Percentiles rank a stretch among this genome's conserved stretches.
Conservation (phyloP, 768 basidiomycete genomes). For the Panus rudis region DNA sequence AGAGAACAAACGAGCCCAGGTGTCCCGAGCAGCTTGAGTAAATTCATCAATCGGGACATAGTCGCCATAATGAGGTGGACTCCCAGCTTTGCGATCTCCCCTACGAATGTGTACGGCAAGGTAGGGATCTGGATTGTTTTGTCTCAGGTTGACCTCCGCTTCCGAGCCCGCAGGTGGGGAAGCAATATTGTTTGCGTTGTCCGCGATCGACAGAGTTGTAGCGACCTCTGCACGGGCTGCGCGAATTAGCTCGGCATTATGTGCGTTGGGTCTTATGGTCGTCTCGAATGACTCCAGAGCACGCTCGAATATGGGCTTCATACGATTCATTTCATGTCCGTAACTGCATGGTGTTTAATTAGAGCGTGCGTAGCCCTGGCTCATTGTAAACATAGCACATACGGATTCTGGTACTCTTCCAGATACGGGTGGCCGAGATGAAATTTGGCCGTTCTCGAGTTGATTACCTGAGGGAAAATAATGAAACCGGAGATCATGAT, state of each 20-base stretch:
- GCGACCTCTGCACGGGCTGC: conserved; percentile 41
- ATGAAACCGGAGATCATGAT: neutral
- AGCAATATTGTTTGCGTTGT: conserved; percentile 6
- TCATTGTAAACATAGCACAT: conserved; percentile 19
- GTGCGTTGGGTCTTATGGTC: conserved; percentile 47
- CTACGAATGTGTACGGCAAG: conserved; percentile 56
- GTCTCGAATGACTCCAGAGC: conserved; percentile 40
- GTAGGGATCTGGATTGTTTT: conserved; percentile 29
- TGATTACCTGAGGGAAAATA: conserved; percentile 40
- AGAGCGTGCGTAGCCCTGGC: neutral
- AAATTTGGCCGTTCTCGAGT: conserved; percentile 56
- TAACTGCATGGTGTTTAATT: conserved; percentile 35
- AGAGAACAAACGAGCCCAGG: conserved; percentile 33
- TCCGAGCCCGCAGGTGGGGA: neutral
- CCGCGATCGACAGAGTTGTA: conserved; percentile 16
- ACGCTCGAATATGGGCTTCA: conserved; percentile 45
- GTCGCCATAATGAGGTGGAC: conserved; percentile 34
- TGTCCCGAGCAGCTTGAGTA: conserved; percentile 32
- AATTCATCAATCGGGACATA: conserved; percentile 48
- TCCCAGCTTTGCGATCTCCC: conserved; percentile 46
- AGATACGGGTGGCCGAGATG: conserved; percentile 52
- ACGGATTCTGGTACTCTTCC: conserved; percentile 61
- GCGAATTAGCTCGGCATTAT: conserved; percentile 40
- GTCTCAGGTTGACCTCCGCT: conserved; percentile 4
- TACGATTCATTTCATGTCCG: conserved; percentile 44